phyloP scores from a whole-genome alignment of 371 early-diverging fungal genomes.

The Circinella minor region DNA sequence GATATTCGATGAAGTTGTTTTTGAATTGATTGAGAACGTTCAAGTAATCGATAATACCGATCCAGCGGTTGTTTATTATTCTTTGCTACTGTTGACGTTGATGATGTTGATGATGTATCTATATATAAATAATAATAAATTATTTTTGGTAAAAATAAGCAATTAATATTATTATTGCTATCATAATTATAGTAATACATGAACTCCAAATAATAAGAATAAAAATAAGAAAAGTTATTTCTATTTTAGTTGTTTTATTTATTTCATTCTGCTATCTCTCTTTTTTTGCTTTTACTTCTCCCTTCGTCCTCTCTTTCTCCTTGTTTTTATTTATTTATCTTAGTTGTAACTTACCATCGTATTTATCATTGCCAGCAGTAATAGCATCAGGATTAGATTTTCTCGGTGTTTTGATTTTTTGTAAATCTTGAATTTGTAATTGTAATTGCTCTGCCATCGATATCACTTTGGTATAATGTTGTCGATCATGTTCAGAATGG shows the following conservation, averaged over 20 bases:
- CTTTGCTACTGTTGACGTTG: not conserved
- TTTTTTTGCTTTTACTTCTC: too few species aligned
- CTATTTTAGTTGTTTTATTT: too few species aligned
- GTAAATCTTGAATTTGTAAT: conserved; percentile 17
- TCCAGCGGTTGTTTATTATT: conserved; percentile 15
- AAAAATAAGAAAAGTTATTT: too few species aligned
- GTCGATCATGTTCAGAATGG: conserved; percentile 21
- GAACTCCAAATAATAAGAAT: too few species aligned
- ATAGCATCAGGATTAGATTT: not conserved
- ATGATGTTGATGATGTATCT: not conserved
- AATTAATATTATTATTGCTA: too few species aligned
- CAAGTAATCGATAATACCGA: conserved; percentile 22
- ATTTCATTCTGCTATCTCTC: too few species aligned
- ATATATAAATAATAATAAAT: not conserved
- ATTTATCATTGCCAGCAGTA: too few species aligned
- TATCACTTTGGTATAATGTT: conserved; percentile 23
- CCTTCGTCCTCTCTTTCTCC: too few species aligned
- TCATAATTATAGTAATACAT: too few species aligned
- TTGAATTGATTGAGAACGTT: conserved; percentile 21
- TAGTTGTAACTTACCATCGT: not conserved
- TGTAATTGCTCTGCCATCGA: conserved; percentile 20
- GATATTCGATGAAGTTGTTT: conserved; percentile 16
- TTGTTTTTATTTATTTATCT: not conserved
- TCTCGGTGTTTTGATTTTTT: conserved; percentile 8
- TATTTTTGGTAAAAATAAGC: too few species aligned